Evolutionary conservation across 2,329 filamentous ascomycete species (phyloP).

Genomic region (Hymenoscyphus fructigenus): DNA sequence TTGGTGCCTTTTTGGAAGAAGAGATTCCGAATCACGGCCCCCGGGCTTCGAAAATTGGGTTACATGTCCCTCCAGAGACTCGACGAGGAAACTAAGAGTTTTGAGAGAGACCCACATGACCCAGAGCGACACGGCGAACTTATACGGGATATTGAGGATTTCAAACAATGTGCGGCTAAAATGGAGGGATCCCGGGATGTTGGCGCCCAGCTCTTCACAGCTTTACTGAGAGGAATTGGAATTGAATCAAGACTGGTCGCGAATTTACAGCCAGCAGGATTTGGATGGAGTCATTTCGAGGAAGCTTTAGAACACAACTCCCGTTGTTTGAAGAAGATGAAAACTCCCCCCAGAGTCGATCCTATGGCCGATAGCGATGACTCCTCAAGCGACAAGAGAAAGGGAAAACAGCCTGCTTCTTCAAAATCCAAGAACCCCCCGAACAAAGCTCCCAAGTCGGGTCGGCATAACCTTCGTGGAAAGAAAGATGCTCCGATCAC

Average conservation of each 20-base stretch:
- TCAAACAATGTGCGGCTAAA: constrained; percentile 64
- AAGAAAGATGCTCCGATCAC: constrained; percentile 42
- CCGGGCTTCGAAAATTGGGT: constrained; percentile 83
- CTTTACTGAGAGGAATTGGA: constrained; percentile 75
- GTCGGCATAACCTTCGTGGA: constrained; percentile 27
- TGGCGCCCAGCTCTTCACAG: constrained; percentile 86
- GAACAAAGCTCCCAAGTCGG: constrained; percentile 25
- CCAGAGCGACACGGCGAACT: constrained; percentile 71
- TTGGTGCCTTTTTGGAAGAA: constrained; percentile 88
- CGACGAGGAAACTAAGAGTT: constrained; percentile 71
- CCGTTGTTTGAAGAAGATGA: constrained; percentile 28
- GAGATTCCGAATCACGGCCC: constrained; percentile 72
- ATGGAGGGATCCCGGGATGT: constrained; percentile 84
- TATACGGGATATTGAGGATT: constrained; percentile 64
- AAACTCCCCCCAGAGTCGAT: constrained; percentile 41
- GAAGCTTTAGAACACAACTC: constrained; percentile 57
- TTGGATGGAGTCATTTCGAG: constrained; percentile 86
- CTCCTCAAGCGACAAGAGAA: constrained; percentile 20
- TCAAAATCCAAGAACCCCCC: constrained; percentile 20
- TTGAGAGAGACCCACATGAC: constrained; percentile 62
- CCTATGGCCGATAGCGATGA: constrained; percentile 39
- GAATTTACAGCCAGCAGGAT: constrained; percentile 82
- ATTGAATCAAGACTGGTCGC: constrained; percentile 81
- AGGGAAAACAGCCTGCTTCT: constrained; percentile 24
- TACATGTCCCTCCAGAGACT: constrained; percentile 78